phyloP scores from a whole-genome alignment of 768 basidiomycete genomes.

The Suillus variegatus region DNA sequence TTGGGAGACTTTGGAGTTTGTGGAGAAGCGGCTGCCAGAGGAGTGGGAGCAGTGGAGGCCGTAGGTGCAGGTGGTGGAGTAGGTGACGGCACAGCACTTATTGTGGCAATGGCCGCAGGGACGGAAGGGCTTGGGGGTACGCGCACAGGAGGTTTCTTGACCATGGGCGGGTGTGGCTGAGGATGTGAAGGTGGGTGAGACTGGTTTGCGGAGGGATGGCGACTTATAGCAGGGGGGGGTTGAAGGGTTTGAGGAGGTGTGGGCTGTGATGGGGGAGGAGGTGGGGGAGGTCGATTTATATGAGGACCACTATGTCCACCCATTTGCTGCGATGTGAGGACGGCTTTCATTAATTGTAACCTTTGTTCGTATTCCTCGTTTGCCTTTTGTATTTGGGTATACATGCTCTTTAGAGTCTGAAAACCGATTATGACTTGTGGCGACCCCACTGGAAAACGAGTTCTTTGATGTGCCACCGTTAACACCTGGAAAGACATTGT shows the following conservation, averaged over 20 bases:
- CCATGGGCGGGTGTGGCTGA: constrained; percentile 12
- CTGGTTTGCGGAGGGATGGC: constrained; percentile 32
- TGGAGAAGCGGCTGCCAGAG: constrained; percentile 53
- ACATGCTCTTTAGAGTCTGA: constrained; percentile 45
- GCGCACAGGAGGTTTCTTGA: constrained; percentile 19
- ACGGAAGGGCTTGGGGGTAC: constrained; percentile 26
- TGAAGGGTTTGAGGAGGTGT: constrained; percentile 21
- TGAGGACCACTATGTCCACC: background rate
- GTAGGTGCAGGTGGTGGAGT: constrained; percentile 59
- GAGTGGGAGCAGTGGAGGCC: constrained; percentile 43
- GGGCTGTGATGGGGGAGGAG: constrained; percentile 17
- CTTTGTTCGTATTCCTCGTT: constrained; percentile 40
- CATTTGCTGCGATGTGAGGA: constrained; percentile 5
- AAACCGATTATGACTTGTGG: constrained; percentile 38
- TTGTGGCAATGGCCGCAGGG: constrained; percentile 11
- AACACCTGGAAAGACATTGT: constrained; percentile 36
- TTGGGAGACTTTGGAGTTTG: constrained; percentile 74
- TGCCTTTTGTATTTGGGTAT: constrained; percentile 41
- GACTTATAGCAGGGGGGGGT: constrained; percentile 24
- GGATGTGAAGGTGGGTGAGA: constrained; percentile 12
- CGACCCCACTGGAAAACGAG: constrained; percentile 20
- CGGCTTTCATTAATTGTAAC: constrained; percentile 26
- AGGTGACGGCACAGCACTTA: constrained; percentile 23
- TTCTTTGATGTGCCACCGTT: constrained; percentile 40
- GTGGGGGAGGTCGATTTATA: constrained; percentile 10